Percentiles rank a stretch among this genome's conserved stretches.
phyloP scores from a whole-genome alignment of 768 basidiomycete species.

The Lentinula raphanica region DNA sequence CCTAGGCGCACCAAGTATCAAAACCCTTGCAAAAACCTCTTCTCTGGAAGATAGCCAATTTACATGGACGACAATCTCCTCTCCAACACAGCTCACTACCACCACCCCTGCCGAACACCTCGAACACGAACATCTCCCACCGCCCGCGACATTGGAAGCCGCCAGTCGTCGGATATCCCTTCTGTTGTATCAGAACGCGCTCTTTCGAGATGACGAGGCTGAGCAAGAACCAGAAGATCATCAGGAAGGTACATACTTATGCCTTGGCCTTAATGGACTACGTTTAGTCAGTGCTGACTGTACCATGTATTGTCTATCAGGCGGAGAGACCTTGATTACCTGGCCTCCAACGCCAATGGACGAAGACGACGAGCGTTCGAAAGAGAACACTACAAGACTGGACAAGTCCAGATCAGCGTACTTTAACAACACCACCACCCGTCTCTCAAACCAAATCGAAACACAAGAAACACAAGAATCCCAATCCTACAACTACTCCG shows the following conservation, averaged over 20 bases:
- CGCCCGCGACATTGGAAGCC: constrained; percentile 54
- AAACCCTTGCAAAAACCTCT: constrained; percentile 22
- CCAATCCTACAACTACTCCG: constrained; percentile 52
- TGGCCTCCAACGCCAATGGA: constrained; percentile 48
- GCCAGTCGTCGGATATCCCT: constrained; percentile 71
- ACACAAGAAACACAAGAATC: constrained; percentile 39
- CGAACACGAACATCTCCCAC: constrained; percentile 15
- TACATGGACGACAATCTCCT: constrained; percentile 44
- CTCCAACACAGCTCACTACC: not conserved
- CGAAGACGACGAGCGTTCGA: constrained; percentile 8
- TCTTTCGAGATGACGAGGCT: constrained; percentile 51
- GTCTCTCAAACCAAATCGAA: constrained; percentile 18
- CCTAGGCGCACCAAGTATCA: constrained; percentile 40
- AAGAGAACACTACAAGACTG: constrained; percentile 8
- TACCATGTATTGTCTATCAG: no score
- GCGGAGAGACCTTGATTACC: constrained; percentile 46
- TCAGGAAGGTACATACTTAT: constrained; percentile 11
- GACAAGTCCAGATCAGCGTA: constrained; percentile 6
- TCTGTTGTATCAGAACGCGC: constrained; percentile 61
- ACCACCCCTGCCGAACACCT: not conserved
- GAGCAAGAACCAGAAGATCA: constrained; percentile 19
- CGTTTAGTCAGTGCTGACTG: not conserved
- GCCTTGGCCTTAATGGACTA: constrained; percentile 2
- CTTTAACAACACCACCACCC: constrained; percentile 11
- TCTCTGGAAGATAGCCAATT: constrained; percentile 28